These are phyloP conservation scores for Pestalotiopsis sp. DNA, from an alignment of 2,329 filamentous ascomycete genomes.

Conservation along the genomic window DNA sequence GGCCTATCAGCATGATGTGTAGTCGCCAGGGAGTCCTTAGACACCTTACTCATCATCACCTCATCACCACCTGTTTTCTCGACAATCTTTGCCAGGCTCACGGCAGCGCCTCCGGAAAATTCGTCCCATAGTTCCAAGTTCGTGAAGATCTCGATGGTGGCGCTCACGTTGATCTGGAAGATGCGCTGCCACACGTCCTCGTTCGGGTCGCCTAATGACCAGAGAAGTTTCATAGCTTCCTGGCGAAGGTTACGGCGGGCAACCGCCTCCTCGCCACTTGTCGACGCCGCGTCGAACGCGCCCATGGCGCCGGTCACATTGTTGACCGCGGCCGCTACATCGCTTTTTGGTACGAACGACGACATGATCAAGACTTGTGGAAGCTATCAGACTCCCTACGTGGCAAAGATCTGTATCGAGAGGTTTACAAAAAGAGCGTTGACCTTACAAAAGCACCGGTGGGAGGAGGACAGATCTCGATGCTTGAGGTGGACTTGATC, in stretches of 20 bases:
- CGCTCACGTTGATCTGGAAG: slow-evolving; percentile 3
- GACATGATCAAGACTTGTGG: neutral
- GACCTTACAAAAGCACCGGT: too few relatives aligned
- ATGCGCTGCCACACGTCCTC: neutral
- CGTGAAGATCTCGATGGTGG: neutral
- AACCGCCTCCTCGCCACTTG: neutral
- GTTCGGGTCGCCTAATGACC: neutral
- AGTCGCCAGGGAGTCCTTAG: neutral
- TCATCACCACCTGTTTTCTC: neutral
- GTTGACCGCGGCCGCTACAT: neutral
- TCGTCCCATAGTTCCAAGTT: neutral
- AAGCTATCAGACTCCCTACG: too few relatives aligned
- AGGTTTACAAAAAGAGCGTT: too few relatives aligned
- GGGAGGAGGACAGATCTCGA: too few relatives aligned
- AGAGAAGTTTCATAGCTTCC: neutral
- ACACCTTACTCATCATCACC: neutral
- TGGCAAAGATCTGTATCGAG: too few relatives aligned
- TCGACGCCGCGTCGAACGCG: neutral
- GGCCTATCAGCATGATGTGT: neutral
- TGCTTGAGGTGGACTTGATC: too few relatives aligned
- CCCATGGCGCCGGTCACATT: neutral
- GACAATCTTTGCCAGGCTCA: neutral
- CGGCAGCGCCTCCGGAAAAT: neutral
- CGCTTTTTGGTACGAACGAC: neutral
- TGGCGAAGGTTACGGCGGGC: neutral